A percentile compares a stretch with the other conserved stretches of the same genome.
These are phyloP conservation scores for Juglanconis sp. DNA, from an alignment of 2,329 filamentous ascomycete genomes.

Conservation along the genomic window DNA sequence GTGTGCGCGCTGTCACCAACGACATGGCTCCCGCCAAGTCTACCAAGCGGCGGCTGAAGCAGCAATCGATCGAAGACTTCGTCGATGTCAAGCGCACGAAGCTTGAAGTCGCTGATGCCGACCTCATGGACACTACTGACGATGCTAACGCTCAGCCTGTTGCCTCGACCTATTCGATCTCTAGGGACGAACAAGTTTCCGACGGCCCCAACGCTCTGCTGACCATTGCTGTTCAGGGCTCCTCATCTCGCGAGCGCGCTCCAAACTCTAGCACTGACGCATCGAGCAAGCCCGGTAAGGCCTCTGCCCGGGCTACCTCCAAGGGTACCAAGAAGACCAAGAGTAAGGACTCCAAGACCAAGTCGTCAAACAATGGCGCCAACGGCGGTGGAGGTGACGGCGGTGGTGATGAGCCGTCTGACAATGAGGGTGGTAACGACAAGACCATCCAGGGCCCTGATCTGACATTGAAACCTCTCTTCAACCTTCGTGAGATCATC, in stretches of 20 bases:
- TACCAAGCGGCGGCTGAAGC: neutral
- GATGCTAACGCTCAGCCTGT: no score
- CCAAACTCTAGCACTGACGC: neutral
- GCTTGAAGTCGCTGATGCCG: no score
- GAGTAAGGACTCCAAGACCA: neutral
- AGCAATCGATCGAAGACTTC: no score
- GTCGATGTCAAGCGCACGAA: no score
- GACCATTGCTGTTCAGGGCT: no score
- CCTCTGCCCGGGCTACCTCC: neutral
- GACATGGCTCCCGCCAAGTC: neutral
- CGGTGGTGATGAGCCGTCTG: neutral
- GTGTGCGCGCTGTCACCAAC: neutral
- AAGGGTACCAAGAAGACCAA: neutral
- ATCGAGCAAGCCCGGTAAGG: neutral
- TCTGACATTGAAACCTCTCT: neutral
- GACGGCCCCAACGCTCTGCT: no score
- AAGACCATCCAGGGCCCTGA: neutral
- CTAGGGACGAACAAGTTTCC: no score
- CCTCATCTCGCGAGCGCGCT: no score
- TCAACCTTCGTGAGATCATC: constrained; percentile 4
- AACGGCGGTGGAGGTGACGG: neutral
- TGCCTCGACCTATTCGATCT: no score
- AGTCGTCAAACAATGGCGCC: neutral
- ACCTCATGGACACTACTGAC: no score
- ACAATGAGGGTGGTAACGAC: neutral